A percentile compares a stretch with the other conserved stretches of the same genome.
phyloP scores from a whole-genome alignment of 116 monocot species.

The Trichopus zeylanicus region DNA sequence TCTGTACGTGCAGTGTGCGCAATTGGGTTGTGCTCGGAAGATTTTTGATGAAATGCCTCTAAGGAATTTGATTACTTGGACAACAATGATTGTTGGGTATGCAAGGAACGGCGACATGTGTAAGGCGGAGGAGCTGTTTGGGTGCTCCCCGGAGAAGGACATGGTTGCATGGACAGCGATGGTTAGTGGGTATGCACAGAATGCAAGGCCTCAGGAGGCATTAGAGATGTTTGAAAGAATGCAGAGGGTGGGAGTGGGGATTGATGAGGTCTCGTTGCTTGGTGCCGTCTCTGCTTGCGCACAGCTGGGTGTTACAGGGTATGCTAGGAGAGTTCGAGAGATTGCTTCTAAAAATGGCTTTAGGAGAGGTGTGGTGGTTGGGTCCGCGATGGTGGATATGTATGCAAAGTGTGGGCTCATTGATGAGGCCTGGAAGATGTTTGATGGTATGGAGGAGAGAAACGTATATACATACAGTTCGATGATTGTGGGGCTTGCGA shows the following conservation, averaged over 20 bases:
- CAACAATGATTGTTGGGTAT: constrained; percentile 55
- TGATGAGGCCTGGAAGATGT: constrained; percentile 31
- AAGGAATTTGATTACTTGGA: constrained; percentile 56
- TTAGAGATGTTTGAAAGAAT: constrained; percentile 19
- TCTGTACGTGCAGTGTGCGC: constrained; percentile 36
- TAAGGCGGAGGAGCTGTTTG: constrained; percentile 33
- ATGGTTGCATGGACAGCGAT: constrained; percentile 58
- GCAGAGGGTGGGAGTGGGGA: constrained; percentile 14
- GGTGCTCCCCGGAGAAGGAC: constrained; percentile 28
- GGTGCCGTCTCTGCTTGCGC: constrained; percentile 42
- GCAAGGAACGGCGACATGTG: constrained; percentile 41
- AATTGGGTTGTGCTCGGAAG: constrained; percentile 24
- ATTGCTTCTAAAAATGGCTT: constrained; percentile 8
- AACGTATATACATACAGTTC: constrained; percentile 76
- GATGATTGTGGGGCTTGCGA: constrained; percentile 52
- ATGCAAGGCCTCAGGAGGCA: constrained; percentile 33
- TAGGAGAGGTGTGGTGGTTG: constrained; percentile 22
- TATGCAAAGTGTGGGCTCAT: constrained; percentile 63
- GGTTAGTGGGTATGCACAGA: constrained; percentile 50
- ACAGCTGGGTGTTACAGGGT: constrained; percentile 28
- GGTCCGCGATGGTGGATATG: constrained; percentile 63
- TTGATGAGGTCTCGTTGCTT: constrained; percentile 33
- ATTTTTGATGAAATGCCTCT: constrained; percentile 56
- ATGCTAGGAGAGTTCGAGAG: constrained; percentile 16
- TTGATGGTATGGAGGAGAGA: constrained; percentile 25